Conservation (phyloP, 2,329 filamentous ascomycete species). For the Cordyceps tenuipes region DNA sequence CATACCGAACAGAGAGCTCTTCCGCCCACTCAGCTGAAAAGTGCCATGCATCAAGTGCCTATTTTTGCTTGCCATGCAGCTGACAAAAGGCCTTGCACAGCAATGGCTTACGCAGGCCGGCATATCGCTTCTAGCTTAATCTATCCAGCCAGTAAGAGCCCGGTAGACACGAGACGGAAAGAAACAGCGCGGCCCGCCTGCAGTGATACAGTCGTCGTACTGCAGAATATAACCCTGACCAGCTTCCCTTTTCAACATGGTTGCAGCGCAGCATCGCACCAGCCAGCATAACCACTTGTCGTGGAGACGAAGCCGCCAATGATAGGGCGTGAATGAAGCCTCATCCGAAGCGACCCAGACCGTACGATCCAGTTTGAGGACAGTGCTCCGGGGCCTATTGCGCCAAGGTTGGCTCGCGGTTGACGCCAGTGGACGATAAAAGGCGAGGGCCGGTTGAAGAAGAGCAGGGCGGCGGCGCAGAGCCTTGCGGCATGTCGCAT, state of each 20-base stretch:
- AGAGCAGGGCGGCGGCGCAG: background rate
- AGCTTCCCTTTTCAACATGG: constrained; percentile 5
- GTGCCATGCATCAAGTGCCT: background rate
- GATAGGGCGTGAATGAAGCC: background rate
- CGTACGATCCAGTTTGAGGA: background rate
- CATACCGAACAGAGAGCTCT: background rate
- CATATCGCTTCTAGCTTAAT: constrained; percentile 7
- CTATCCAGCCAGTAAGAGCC: constrained; percentile 3
- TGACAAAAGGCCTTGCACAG: background rate
- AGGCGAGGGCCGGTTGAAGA: background rate
- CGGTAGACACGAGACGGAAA: background rate
- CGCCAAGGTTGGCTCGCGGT: constrained; percentile 1
- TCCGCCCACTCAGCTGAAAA: constrained; percentile 2
- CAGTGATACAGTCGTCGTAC: background rate
- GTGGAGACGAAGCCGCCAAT: constrained; percentile 1
- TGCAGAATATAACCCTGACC: background rate
- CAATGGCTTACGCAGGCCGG: background rate
- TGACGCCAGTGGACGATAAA: background rate
- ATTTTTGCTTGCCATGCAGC: background rate
- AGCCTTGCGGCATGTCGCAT: background rate
- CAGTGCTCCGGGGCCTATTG: background rate
- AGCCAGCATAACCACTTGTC: background rate
- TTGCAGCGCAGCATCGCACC: background rate
- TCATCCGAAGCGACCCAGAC: background rate
- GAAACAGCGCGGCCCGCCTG: background rate